Evolutionary conservation across 2,329 filamentous ascomycete species (phyloP).

Genomic region (Aspergillus sp.): DNA sequence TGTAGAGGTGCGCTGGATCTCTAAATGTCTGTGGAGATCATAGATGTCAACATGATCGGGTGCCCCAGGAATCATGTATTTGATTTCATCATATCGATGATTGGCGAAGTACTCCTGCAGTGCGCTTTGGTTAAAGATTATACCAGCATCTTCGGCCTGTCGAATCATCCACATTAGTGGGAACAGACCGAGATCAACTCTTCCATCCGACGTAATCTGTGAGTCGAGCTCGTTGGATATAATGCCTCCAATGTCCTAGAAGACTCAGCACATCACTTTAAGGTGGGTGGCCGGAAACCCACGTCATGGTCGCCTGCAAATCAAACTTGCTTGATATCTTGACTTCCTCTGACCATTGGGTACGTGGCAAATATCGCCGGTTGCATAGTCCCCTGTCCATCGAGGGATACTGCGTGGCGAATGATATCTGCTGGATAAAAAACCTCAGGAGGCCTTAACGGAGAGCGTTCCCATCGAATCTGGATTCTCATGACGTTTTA

Average conservation of each 20-base stretch:
- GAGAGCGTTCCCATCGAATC: background rate
- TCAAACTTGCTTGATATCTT: constrained; percentile 1
- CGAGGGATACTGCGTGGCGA: background rate
- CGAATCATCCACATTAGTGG: too few species aligned
- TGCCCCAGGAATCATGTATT: too few species aligned
- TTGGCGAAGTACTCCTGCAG: too few species aligned
- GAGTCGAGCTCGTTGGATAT: background rate
- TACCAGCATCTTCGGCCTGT: too few species aligned
- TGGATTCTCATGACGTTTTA: background rate
- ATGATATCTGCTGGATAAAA: background rate
- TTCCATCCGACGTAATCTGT: too few species aligned
- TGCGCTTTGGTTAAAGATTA: too few species aligned
- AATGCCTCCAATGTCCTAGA: constrained; percentile 1
- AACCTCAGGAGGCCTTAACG: background rate
- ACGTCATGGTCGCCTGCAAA: constrained; percentile 1
- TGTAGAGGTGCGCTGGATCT: too few species aligned
- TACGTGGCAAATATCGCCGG: background rate
- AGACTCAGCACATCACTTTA: background rate
- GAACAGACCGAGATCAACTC: too few species aligned
- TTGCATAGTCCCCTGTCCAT: background rate
- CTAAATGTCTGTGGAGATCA: too few species aligned
- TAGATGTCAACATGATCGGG: too few species aligned
- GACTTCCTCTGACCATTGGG: background rate
- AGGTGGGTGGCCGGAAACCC: background rate
- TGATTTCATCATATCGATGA: too few species aligned